Conservation (phyloP, 306 rosid genomes). For the Lablab purpureus region DNA sequence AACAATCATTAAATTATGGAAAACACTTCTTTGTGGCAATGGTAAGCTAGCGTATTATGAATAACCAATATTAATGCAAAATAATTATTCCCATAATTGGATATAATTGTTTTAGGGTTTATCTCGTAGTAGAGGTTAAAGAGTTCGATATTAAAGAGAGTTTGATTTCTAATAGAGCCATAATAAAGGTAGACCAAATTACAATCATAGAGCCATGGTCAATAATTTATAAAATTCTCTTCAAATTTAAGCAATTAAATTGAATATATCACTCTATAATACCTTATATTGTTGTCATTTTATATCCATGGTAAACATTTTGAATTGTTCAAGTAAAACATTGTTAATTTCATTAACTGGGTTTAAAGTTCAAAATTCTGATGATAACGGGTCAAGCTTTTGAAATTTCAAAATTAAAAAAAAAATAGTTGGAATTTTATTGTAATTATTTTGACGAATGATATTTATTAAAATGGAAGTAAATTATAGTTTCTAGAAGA, state of each 20-base stretch:
- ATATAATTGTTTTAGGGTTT: no score
- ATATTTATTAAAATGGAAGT: background rate
- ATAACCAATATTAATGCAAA: no score
- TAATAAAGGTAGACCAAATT: no score
- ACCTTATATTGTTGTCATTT: no score
- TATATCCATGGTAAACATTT: background rate
- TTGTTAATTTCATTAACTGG: background rate
- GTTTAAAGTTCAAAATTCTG: background rate
- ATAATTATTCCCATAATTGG: no score
- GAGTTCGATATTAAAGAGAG: no score
- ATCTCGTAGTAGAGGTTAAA: no score
- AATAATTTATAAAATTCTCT: background rate
- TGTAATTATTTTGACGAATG: background rate
- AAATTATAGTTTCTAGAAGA: background rate
- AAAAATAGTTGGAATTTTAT: background rate
- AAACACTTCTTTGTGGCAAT: background rate
- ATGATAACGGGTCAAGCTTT: background rate
- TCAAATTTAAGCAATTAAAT: background rate
- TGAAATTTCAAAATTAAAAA: background rate
- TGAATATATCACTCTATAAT: background rate
- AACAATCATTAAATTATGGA: constrained; percentile 22
- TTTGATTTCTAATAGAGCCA: no score
- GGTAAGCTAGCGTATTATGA: background rate
- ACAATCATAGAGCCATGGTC: no score
- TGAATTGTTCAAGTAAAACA: background rate